Percentiles rank a stretch among this genome's conserved stretches.
These are phyloP conservation scores for Pythium grandisporangium DNA, from an alignment of 352 stramenopile genomes.

Conservation along the genomic window DNA sequence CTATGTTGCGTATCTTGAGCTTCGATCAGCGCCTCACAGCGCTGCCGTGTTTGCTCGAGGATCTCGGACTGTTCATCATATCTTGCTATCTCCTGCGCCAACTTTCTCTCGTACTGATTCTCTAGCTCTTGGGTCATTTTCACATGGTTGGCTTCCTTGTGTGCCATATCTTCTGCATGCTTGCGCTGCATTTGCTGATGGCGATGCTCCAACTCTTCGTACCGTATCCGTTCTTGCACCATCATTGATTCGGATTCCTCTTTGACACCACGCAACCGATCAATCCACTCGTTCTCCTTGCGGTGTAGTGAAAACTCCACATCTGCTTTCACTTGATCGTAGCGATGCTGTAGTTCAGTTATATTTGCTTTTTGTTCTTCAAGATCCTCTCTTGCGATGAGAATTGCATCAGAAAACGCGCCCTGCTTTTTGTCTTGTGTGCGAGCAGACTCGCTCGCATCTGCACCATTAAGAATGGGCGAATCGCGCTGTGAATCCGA, in stretches of 20 bases:
- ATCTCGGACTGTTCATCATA: conserved; percentile 86
- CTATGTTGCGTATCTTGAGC: conserved; percentile 60
- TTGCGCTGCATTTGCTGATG: conserved; percentile 65
- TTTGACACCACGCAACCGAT: conserved; percentile 65
- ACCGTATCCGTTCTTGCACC: conserved; percentile 61
- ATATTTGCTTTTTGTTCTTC: conserved; percentile 49
- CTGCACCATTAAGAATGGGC: no score
- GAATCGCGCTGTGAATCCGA: no score
- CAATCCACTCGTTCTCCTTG: conserved; percentile 85
- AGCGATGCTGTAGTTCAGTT: conserved; percentile 49
- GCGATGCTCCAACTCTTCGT: conserved; percentile 69
- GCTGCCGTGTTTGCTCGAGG: conserved; percentile 84
- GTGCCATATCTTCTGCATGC: conserved; percentile 65
- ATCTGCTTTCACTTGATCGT: conserved; percentile 75
- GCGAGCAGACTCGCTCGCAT: not conserved
- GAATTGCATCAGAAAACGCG: conserved; percentile 30
- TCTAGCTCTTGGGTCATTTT: conserved; percentile 86
- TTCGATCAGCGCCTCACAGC: conserved; percentile 83
- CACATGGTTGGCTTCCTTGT: conserved; percentile 66
- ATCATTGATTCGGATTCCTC: conserved; percentile 75
- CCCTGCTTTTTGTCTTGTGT: conserved; percentile 20
- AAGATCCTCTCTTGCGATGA: conserved; percentile 70
- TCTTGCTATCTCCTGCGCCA: conserved; percentile 81
- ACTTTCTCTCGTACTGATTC: conserved; percentile 90
- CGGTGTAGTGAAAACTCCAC: conserved; percentile 78